Conservation (phyloP, 768 basidiomycete species). For the Tylopilus balloui region DNA sequence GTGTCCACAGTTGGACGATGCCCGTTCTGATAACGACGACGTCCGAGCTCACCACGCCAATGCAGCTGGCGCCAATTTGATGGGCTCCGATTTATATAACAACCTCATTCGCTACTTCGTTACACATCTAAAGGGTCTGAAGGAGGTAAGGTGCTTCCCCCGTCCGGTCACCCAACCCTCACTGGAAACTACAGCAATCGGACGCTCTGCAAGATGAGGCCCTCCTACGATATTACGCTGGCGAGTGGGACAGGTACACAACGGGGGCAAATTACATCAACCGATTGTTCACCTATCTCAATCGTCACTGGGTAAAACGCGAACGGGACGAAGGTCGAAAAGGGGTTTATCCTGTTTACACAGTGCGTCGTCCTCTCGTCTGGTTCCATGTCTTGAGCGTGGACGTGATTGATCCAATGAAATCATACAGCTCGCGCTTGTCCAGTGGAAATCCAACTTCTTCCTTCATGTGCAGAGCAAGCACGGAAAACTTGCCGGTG, state of each 20-base stretch:
- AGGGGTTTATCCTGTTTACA: conserved; percentile 93
- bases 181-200: conserved; percentile 49
- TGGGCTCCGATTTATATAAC: conserved; percentile 97
- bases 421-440: conserved; percentile 71
- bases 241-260: conserved; percentile 95
- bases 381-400: background rate
- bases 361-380: conserved; percentile 58
- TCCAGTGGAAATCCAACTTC: conserved; percentile 92
- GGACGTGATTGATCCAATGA: conserved; percentile 2
- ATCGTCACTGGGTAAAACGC: conserved; percentile 98
- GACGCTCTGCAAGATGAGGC: conserved; percentile 82
- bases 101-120: conserved; percentile 90
- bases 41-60: conserved; percentile 15
- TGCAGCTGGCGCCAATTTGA: conserved; percentile 85
- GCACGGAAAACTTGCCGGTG: conserved; percentile 76
- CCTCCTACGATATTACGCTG: conserved; percentile 84
- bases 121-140: conserved; percentile 64
- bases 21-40: conserved; percentile 19
- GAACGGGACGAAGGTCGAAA: conserved; percentile 97
- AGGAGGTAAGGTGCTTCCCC: conserved; percentile 48
- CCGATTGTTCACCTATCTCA: conserved; percentile 94
- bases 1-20: conserved; percentile 23
- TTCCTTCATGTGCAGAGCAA: conserved; percentile 85
- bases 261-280: conserved; percentile 97
- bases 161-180: conserved; percentile 11